Base-by-base conservation (phyloP, 108 stramenopile genomes). In the Discostella stelligeroides region DNA sequence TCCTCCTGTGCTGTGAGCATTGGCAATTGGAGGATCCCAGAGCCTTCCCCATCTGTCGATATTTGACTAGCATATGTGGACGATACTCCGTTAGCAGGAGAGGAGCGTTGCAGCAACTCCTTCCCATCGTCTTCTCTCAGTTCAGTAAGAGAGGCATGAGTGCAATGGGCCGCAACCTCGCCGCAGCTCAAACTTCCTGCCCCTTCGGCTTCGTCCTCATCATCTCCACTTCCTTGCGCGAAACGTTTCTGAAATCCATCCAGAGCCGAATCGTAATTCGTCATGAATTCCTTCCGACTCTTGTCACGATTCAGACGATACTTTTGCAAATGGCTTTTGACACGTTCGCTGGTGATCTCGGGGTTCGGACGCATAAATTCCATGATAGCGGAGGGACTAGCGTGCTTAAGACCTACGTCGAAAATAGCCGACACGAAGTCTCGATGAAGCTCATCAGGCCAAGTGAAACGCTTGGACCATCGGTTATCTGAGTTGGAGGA, bases 321-420 rank as follows among this genome's bases (percentile, higher is more conserved):
- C 73, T 98, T 98, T 73, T 98, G 98, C 34, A 98, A 67, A 70
- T 98, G 98, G 55, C 85, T 87, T 71, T 98, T 98, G 84, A 98
- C 95, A 29, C 97, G 85, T 78, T 98, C 98, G 27, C 87, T 91
- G 13, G 92, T 97, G 14, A 98, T 87, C 18, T 92, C 67, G 20
- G 81, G 84, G 56, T 87, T 73, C 17, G 79, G 80, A 9, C 82
- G 83, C 98, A 98, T 98, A 53, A 92, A 80, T 51, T 95, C 91
- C 76, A 98, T 70, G 24, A 98, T 88, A 9, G 93, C 80, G 47
- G 95, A 92, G 13, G 96, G 96, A 48, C 92, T 93, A 1, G 97
- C 88, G 68, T 94, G 90, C 68, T 96, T 96, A 23, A 98, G 71
- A 3, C 96, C 96, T 0, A 97, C 88, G 64, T 98, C 96, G 51